Base-by-base conservation (phyloP, 768 basidiomycete species). In the Sarcodon sp. region DNA sequence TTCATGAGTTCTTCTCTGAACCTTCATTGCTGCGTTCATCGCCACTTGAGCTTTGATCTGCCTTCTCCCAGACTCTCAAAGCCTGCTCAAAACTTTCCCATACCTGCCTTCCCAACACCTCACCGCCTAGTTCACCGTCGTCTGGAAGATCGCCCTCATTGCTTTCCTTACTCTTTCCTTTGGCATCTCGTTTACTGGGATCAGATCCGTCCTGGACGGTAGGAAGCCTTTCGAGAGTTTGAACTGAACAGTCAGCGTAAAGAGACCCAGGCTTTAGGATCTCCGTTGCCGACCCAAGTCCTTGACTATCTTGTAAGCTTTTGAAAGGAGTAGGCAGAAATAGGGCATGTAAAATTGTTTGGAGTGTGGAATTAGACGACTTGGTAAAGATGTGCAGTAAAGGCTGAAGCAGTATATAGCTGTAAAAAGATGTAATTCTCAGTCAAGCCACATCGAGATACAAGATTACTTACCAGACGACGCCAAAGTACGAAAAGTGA, bases 301-400 rank as follows among this genome's bases (percentile, higher is more conserved):
- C 45, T 47, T 16, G 33, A 43, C 33, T 37, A 35, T 33, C 49
- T 10, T 38, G 10, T 18, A 27, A 43, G 43, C 59, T 65, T 61
- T 85, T 87, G 66, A 85, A 80, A 3, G 85, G 84, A 3, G 83
- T 86, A 0, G 87, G 87, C 12, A 89, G 72, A 61, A 87, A 91
- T 11, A 94, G 73, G 0, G 74, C 81, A 51, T 90, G 90, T 3
- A 92, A 63, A n/a, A 91, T 67, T 3, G 79, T 73, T 59, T 94
- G 87, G n/a, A 85, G 66, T 0, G 82, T 66, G 7, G 76, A 66
- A 3, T 52, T 58, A 1, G 87, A 73, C 0, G 81, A 77, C 55
- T 92, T 92, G 5, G 80, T 76, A 54, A 86, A 60, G 38, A 92
- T 54, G 21, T 79, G 68, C 13, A 89, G 64, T 4, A 89, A 38